Percentiles rank a stretch among this genome's conserved stretches.
Conservation (phyloP, 164 flowering plant species). For the Macadamia tetraphylla region DNA sequence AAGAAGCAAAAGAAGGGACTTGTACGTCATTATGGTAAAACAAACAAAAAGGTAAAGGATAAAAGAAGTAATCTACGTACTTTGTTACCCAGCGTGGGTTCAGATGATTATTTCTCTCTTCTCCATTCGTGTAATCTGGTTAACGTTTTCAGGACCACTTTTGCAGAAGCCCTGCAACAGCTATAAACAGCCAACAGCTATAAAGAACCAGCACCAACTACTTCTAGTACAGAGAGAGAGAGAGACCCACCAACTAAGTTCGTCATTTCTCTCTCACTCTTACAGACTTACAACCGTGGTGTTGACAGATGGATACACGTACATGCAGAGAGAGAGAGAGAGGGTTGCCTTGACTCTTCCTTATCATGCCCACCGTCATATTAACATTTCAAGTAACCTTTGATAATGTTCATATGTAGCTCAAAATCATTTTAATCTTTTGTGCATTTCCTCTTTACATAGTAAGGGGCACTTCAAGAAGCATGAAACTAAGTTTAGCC, state of each 20-base stretch:
- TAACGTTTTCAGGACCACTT: slow-evolving; percentile 42
- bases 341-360: too few species aligned
- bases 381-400: too few species aligned
- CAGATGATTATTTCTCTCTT: slow-evolving; percentile 5
- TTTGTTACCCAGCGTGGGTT: slow-evolving; percentile 13
- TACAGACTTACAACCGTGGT: slow-evolving; percentile 10
- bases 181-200: slow-evolving; percentile 50
- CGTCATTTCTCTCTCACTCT: slow-evolving; percentile 13
- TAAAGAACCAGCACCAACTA: slow-evolving; percentile 51
- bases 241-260: slow-evolving; percentile 23
- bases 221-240: slow-evolving; percentile 22
- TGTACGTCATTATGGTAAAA: background rate
- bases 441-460: too few species aligned
- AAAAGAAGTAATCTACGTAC: slow-evolving; percentile 4
- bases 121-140: slow-evolving; percentile 13
- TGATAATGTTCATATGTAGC: too few species aligned
- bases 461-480: too few species aligned
- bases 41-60: background rate
- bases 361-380: too few species aligned
- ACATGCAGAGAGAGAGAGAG: slow-evolving; percentile 5
- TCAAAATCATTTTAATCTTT: too few species aligned
- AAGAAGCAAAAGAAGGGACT: background rate
- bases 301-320: slow-evolving; percentile 24
- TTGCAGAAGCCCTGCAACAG: slow-evolving; percentile 33
- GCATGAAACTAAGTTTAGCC: too few species aligned